phyloP scores from a whole-genome alignment of 2,329 filamentous ascomycete genomes.

The Anthostomella pinea region DNA sequence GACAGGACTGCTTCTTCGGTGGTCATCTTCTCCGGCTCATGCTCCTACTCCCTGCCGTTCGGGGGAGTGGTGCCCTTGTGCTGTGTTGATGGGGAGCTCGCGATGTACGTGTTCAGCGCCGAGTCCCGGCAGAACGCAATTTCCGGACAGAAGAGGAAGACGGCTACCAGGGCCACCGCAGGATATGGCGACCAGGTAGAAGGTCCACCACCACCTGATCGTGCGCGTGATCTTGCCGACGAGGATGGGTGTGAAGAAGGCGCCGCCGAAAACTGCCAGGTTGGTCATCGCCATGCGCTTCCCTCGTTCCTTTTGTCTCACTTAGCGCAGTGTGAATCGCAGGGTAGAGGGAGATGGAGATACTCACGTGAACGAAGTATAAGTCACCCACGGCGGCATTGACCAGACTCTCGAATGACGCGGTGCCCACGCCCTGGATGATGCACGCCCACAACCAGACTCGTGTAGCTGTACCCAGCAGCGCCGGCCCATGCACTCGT shows the following conservation, averaged over 20 bases:
- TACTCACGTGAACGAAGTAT: constrained; percentile 78
- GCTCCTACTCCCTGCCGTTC: too few species aligned
- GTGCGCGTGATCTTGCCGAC: constrained; percentile 79
- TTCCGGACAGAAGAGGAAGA: constrained; percentile 81
- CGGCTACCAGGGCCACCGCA: constrained; percentile 65
- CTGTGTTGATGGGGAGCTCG: constrained; percentile 21
- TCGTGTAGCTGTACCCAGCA: constrained; percentile 64
- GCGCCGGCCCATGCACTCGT: constrained; percentile 78
- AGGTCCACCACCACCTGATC: constrained; percentile 83
- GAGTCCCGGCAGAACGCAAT: constrained; percentile 71
- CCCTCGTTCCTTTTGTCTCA: constrained; percentile 59
- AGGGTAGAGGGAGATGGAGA: not conserved
- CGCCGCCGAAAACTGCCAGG: constrained; percentile 54
- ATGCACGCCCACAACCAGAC: constrained; percentile 75
- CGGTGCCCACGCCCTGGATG: constrained; percentile 81
- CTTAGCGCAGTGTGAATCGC: not conserved
- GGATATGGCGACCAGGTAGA: constrained; percentile 87
- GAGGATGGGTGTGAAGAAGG: constrained; percentile 76
- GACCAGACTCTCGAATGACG: constrained; percentile 86
- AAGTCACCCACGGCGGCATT: constrained; percentile 88
- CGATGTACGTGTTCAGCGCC: constrained; percentile 67
- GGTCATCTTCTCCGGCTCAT: not conserved
- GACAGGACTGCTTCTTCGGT: constrained; percentile 4
- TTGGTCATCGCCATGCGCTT: constrained; percentile 80
- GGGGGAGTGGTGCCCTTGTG: constrained; percentile 28